These are phyloP conservation scores for Kwoniella sp. DNA, from an alignment of 768 basidiomycete species.

Conservation along the genomic window DNA sequence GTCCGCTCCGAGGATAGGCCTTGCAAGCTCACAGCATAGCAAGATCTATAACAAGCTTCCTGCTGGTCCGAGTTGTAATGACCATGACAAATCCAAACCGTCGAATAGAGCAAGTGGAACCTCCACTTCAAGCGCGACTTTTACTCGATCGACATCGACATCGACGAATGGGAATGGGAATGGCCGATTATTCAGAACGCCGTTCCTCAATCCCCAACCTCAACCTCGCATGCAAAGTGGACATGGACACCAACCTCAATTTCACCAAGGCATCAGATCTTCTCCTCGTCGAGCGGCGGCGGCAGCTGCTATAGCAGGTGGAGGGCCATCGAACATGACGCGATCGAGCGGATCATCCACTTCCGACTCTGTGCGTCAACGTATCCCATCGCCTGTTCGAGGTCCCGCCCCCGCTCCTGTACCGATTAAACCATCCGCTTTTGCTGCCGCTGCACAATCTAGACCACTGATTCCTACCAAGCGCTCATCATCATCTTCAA, in stretches of 20 bases:
- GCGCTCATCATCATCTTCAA: neutral
- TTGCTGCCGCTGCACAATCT: neutral
- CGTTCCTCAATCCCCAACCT: slow-evolving; percentile 6
- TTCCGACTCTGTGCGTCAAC: too few relatives aligned
- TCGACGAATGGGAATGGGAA: slow-evolving; percentile 4
- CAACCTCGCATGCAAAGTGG: neutral
- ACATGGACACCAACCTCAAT: too few relatives aligned
- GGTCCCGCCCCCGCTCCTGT: neutral
- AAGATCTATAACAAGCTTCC: neutral
- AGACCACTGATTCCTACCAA: neutral
- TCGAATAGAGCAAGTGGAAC: neutral
- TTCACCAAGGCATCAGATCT: slow-evolving; percentile 1
- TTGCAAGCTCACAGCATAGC: slow-evolving; percentile 14
- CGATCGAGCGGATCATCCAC: neutral
- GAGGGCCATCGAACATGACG: neutral
- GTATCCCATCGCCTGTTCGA: neutral
- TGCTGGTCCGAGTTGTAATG: neutral
- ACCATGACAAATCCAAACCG: neutral
- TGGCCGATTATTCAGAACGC: slow-evolving; percentile 16
- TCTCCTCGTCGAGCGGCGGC: slow-evolving; percentile 10
- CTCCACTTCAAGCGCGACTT: neutral
- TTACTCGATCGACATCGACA: slow-evolving; percentile 7
- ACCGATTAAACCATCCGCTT: neutral
- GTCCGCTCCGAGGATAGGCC: slow-evolving; percentile 13
- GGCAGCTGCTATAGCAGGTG: neutral